Evolutionary conservation across 768 basidiomycete genomes (phyloP), one percentile per base, ranked within the genome.

Genomic region (Lentinula raphanica): DNA sequence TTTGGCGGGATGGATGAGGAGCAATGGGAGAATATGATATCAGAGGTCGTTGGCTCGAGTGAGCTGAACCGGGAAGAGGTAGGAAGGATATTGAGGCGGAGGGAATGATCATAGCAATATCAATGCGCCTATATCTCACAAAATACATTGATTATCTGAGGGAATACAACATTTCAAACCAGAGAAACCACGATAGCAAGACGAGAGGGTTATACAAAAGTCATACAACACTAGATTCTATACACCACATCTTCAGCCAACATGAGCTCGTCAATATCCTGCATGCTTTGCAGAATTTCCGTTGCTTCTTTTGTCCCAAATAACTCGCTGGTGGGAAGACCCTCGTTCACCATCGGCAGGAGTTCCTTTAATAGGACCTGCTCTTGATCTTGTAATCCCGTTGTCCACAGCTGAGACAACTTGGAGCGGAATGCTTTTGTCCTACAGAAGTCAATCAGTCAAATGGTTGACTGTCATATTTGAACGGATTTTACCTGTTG

Each of bases 261-360:
- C 90, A 97, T 92, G 61, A 98, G 76, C 71, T 95, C 89, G 55
- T 92, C 86, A 12, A 75, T 76, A 17, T 87, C 86, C 27, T 81
- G 79, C 95, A 98, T 97, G 35, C 76, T 71, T 62, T 83, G 77
- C 58, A 88, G 86, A 23, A 86, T 84, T 55, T 78, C 76, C 5
- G 83, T 84, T 1, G 90, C 96, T 70, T 98, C 96, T 12, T 79
- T 77, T 0, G 85, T 88, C 2, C 91, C 89, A 70, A 92, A 98
- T 38, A 94, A 74, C 17, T 78, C 77, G 46, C 81, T 81, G 2
- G 83, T 81, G 8, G 80, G 65, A 56, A 97, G 69, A 21, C 91
- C 91, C 57, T 84, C 79, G 66, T 98, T 98, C 67, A 97, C 76
- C 55, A 81, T 69, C 62, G 86, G 81, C 28, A 96, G 71, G 25